Conservation (phyloP, 495 filamentous ascomycete genomes). For the Mycothermus thermophilus region DNA sequence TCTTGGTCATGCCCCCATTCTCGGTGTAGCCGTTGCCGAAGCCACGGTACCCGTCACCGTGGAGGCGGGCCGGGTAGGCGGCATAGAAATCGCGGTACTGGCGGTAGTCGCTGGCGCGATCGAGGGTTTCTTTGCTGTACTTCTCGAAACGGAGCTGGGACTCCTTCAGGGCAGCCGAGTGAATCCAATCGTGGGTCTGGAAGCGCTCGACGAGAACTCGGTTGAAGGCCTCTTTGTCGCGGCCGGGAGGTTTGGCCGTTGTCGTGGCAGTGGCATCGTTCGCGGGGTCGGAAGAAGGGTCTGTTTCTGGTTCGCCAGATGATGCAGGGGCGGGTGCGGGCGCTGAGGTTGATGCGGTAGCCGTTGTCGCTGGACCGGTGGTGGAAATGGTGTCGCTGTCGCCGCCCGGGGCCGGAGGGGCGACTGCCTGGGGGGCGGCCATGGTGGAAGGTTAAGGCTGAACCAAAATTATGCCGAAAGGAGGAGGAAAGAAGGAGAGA, state of each 20-base stretch:
- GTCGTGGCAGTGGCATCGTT: constrained; percentile 13
- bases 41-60: constrained; percentile 73
- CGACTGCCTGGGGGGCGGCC: constrained; percentile 18
- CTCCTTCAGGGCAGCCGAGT: constrained; percentile 47
- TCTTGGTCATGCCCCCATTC: constrained; percentile 30
- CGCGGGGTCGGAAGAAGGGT: no score
- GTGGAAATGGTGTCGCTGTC: constrained; percentile 4
- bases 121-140: constrained; percentile 25
- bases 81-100: constrained; percentile 38
- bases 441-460: no score
- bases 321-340: constrained; percentile 1
- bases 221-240: constrained; percentile 35
- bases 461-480: background rate
- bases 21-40: constrained; percentile 81
- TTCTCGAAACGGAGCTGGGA: constrained; percentile 25
- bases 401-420: constrained; percentile 6
- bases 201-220: constrained; percentile 61
- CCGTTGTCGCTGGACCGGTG: constrained; percentile 4
- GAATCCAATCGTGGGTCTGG: constrained; percentile 59
- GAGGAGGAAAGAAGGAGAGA: background rate
- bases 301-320: no score
- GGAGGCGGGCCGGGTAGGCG: constrained; percentile 31
- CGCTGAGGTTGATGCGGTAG: background rate
- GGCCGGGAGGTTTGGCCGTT: constrained; percentile 19
- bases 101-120: constrained; percentile 36